A percentile compares a stretch with the other conserved stretches of the same genome.
Evolutionary conservation across 805 yeast genomes (phyloP).

Genomic region (Cyberlindnera mycetangii): DNA sequence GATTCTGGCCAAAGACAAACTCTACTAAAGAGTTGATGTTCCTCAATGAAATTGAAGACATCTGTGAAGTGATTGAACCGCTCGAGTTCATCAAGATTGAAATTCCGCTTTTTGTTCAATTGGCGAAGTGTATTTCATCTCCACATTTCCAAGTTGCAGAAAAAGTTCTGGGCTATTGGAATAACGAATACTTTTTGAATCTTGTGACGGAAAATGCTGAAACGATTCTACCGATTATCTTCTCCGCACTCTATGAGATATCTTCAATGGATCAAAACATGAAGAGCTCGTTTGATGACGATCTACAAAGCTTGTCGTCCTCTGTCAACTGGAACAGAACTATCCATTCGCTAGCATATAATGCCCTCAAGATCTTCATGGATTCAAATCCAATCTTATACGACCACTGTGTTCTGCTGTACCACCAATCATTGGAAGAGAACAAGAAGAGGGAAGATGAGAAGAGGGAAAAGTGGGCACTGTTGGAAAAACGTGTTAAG

Average conservation of each 20-base stretch:
- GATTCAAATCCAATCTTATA: slow-evolving; percentile 88
- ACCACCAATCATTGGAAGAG: slow-evolving; percentile 75
- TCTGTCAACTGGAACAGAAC: slow-evolving; percentile 89
- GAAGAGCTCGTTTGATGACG: slow-evolving; percentile 17
- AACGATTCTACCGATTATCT: slow-evolving; percentile 86
- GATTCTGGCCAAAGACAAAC: slow-evolving; percentile 96
- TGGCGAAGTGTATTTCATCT: slow-evolving; percentile 89
- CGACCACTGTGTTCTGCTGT: slow-evolving; percentile 88
- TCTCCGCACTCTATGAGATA: slow-evolving; percentile 84
- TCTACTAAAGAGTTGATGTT: slow-evolving; percentile 96
- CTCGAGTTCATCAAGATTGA: slow-evolving; percentile 87
- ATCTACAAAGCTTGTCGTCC: slow-evolving; percentile 23
- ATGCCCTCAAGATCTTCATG: slow-evolving; percentile 85
- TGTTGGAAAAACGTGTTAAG: slow-evolving; percentile 59
- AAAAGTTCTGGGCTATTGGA: slow-evolving; percentile 91
- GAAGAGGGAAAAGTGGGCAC: slow-evolving; percentile 68
- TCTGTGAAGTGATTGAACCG: slow-evolving; percentile 94
- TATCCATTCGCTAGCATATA: slow-evolving; percentile 85
- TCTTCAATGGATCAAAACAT: slow-evolving; percentile 38
- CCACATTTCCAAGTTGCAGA: slow-evolving; percentile 98
- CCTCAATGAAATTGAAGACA: slow-evolving; percentile 92
- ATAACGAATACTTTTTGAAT: slow-evolving; percentile 88
- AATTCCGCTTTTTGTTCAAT: slow-evolving; percentile 89
- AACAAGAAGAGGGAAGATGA: slow-evolving; percentile 61
- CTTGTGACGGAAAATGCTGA: slow-evolving; percentile 91